phyloP scores from a whole-genome alignment of 2,329 filamentous ascomycete genomes.

The Rutstroemia sp. region DNA sequence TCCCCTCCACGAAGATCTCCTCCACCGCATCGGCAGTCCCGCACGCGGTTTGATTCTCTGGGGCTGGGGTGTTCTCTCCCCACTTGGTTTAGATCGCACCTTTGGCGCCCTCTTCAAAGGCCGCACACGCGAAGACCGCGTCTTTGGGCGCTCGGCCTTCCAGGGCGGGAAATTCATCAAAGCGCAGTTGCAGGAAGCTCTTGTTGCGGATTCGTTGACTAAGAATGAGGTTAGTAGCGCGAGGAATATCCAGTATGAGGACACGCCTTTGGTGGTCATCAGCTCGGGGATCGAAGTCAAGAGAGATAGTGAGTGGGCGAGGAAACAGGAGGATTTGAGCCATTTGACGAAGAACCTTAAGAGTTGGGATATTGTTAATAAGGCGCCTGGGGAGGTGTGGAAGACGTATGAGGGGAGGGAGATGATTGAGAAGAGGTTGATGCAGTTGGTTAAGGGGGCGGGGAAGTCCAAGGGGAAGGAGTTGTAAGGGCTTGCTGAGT shows the following conservation, averaged over 20 bases:
- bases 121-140: slow-evolving; percentile 71
- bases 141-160: slow-evolving; percentile 73
- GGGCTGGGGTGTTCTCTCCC: slow-evolving; percentile 78
- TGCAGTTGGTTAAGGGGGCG: slow-evolving; percentile 49
- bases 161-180: slow-evolving; percentile 81
- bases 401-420: slow-evolving; percentile 61
- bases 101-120: slow-evolving; percentile 76
- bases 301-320: slow-evolving; percentile 65
- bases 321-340: slow-evolving; percentile 78
- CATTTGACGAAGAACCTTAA: slow-evolving; percentile 71
- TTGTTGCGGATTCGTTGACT: slow-evolving; percentile 79
- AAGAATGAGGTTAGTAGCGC: slow-evolving; percentile 75
- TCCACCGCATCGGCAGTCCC: slow-evolving; percentile 59
- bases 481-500: not conserved
- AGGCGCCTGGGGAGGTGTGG: slow-evolving; percentile 86
- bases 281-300: slow-evolving; percentile 71
- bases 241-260: slow-evolving; percentile 67
- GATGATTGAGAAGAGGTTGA: slow-evolving; percentile 71
- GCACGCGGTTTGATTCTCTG: slow-evolving; percentile 76
- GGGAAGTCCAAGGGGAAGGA: not conserved
- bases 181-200: slow-evolving; percentile 83
- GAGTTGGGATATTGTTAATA: slow-evolving; percentile 79
- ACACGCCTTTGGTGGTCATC: slow-evolving; percentile 71
- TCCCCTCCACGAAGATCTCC: slow-evolving; percentile 79
- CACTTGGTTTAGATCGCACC: slow-evolving; percentile 76